Evolutionary conservation across 2,329 filamentous ascomycete genomes (phyloP), one percentile per base, ranked within the genome.

Genomic region (Claviceps maximensis): DNA sequence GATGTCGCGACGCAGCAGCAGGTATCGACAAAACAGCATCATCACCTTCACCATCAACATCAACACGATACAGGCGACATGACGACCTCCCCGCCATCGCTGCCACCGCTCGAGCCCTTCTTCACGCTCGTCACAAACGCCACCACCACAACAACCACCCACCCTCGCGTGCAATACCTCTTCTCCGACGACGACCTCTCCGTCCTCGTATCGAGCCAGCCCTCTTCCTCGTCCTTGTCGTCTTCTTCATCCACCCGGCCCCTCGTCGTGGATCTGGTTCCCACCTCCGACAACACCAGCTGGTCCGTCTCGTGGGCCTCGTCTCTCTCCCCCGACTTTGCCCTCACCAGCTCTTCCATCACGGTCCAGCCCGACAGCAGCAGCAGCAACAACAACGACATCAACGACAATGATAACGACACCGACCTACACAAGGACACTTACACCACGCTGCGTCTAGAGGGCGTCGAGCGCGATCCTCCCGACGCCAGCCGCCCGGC

Each of bases 131-230:
- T 97, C 58, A 82, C 87, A 63, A 89, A 95, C 67, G 71, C 77
- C 12, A 78, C 80, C n/a, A 83, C 80, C 9, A 78, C 81, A 60
- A 80, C 87, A 47, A 86, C 88, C 56, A 77, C 88, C 61, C 90
- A 97, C 65, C 93, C 91, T 1, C 82, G 80, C 51, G 82, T 95
- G 1, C 89, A 91, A 71, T 97, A 97, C 71, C 79, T 97, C 63
- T 97, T 98, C 72, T 80, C 81, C 60, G 90, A 97, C 67, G 93
- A 97, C 68, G 89, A 96, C 63, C 79, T 83, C 2, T 86, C 90
- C 47, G 86, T 89, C 47, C 73, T 86, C 46, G 74, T 95, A 40
- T 83, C 86, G 2, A 79, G 65, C 52, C 54, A 59, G 12, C 62
- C 65, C 56, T 57, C 61, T 15, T 49, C 61, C n/a, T 62, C 74